Evolutionary conservation across 768 basidiomycete genomes (phyloP).

Genomic region (Gautieria morchelliformis): DNA sequence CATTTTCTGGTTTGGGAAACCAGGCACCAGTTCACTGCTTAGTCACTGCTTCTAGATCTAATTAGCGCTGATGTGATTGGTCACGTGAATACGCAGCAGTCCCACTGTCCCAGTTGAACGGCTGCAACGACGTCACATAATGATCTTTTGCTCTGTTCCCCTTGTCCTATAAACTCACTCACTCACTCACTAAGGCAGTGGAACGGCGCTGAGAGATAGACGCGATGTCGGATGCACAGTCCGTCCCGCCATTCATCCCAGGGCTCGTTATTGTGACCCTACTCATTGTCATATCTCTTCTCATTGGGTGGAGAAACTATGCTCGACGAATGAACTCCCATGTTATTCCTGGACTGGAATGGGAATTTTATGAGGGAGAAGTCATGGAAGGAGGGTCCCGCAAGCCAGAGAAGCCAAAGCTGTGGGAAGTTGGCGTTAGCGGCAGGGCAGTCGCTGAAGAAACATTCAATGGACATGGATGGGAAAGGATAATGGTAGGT

Average conservation of each 20-base stretch:
- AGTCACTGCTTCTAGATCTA: too few relatives aligned
- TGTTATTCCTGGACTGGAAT: neutral
- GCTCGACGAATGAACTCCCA: neutral
- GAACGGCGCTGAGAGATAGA: neutral
- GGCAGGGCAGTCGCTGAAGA: neutral
- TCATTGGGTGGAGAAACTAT: slow-evolving; percentile 6
- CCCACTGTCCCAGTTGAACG: too few relatives aligned
- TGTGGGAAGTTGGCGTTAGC: slow-evolving; percentile 2
- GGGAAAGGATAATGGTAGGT: slow-evolving; percentile 5
- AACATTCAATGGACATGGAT: neutral
- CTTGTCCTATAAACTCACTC: too few relatives aligned
- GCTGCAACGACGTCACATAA: too few relatives aligned
- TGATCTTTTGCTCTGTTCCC: too few relatives aligned
- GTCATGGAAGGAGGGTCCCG: neutral
- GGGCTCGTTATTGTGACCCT: slow-evolving; percentile 3
- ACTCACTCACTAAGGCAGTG: neutral
- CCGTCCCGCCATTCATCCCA: slow-evolving; percentile 9
- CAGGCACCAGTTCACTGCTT: too few relatives aligned
- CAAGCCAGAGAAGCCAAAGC: slow-evolving; percentile 1
- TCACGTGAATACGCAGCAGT: too few relatives aligned
- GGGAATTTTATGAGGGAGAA: neutral
- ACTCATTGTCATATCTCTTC: slow-evolving; percentile 1
- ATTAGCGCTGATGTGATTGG: too few relatives aligned
- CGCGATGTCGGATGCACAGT: neutral
- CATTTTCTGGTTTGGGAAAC: too few relatives aligned